A percentile compares a stretch with the other conserved stretches of the same genome.
Evolutionary conservation across 345 rosid species (phyloP).

Genomic region (Turritis glabra): DNA sequence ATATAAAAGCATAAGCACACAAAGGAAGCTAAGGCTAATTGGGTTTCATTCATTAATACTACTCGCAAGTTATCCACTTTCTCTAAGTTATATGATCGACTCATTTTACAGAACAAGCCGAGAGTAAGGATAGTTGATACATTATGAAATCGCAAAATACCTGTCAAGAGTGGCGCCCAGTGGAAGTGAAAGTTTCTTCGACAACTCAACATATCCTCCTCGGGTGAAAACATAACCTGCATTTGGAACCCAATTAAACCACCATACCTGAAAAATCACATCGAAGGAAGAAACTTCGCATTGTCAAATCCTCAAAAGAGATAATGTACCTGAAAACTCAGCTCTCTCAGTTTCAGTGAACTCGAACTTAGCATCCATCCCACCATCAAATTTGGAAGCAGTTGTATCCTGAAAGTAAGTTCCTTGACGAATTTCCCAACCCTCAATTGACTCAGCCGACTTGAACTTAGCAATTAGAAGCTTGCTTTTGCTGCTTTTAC

Average conservation of each 20-base stretch:
- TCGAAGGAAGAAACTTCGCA: neutral
- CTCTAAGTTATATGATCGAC: neutral
- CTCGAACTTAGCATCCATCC: slow-evolving; percentile 94
- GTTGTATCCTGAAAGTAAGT: slow-evolving; percentile 87
- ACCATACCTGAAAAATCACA: slow-evolving; percentile 5
- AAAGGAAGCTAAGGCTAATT: neutral
- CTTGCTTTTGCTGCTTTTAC: slow-evolving; percentile 97
- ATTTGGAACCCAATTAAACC: slow-evolving; percentile 8
- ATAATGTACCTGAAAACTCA: slow-evolving; percentile 74
- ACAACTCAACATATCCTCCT: slow-evolving; percentile 93
- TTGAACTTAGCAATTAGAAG: slow-evolving; percentile 85
- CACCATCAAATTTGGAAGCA: slow-evolving; percentile 85
- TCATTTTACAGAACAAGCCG: slow-evolving; percentile 6
- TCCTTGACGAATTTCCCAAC: slow-evolving; percentile 90
- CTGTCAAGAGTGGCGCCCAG: slow-evolving; percentile 89
- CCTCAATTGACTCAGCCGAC: slow-evolving; percentile 59
- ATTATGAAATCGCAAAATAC: slow-evolving; percentile 37
- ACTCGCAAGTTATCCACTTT: neutral
- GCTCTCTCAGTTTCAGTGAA: slow-evolving; percentile 82
- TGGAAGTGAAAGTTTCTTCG: slow-evolving; percentile 77
- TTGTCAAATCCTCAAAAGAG: neutral
- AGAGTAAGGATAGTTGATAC: neutral
- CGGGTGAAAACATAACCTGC: slow-evolving; percentile 86
- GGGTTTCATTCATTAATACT: neutral
- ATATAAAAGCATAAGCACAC: slow-evolving; percentile 17